Conservation (phyloP, 2,329 filamentous ascomycete genomes). For the Falciphora oryzae region DNA sequence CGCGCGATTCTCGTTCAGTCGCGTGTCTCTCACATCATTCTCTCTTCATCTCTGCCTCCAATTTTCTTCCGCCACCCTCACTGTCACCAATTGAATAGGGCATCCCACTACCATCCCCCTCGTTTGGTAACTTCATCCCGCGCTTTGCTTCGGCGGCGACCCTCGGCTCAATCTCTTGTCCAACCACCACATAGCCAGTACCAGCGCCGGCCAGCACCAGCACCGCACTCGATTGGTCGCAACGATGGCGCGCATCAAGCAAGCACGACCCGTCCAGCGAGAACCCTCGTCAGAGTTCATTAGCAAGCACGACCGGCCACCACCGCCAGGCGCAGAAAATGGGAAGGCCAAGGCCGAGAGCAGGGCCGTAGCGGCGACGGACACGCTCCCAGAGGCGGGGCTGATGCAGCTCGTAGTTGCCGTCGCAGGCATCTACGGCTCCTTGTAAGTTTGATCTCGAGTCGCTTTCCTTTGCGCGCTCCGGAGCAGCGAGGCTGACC, state of each 20-base stretch:
- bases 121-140: no score
- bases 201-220: no score
- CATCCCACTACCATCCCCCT: neutral
- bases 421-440: conserved; percentile 92
- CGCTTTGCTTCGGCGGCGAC: no score
- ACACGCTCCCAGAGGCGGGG: conserved; percentile 45
- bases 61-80: neutral
- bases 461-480: conserved; percentile 3
- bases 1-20: neutral
- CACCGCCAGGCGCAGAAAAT: conserved; percentile 18
- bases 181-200: neutral
- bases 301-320: conserved; percentile 36
- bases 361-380: conserved; percentile 14
- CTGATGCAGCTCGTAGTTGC: conserved; percentile 74
- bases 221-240: neutral
- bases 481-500: neutral
- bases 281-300: conserved; percentile 63
- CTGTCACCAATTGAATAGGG: neutral
- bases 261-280: conserved; percentile 58
- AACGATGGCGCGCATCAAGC: conserved; percentile 66
- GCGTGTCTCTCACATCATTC: neutral
- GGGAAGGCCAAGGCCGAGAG: conserved; percentile 28
- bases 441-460: conserved; percentile 61
- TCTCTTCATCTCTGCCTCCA: neutral
- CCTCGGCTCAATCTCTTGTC: neutral